Evolutionary conservation across 352 stramenopile genomes (phyloP), one percentile per base, ranked within the genome.

Genomic region (Globisporangium sylvaticum): DNA sequence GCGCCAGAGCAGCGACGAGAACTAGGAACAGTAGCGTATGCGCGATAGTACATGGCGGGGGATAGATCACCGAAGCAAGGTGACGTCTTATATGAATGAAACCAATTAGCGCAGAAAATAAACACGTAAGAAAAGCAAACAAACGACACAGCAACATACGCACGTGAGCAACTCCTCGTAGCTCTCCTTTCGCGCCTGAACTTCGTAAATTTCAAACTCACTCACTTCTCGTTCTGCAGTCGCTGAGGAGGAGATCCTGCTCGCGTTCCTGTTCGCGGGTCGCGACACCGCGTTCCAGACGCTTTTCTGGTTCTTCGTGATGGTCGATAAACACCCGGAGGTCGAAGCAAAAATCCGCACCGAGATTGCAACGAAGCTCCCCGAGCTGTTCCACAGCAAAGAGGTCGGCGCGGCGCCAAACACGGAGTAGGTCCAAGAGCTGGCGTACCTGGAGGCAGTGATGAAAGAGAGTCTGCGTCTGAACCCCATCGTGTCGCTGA

Each of bases 211-310:
- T n/a, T n/a, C n/a, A n/a, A n/a, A n/a, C n/a, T n/a, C n/a, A n/a
- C n/a, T n/a, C n/a, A n/a, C n/a, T n/a, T n/a, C n/a, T n/a, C n/a
- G n/a, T n/a, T n/a, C n/a, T n/a, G n/a, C n/a, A n/a, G n/a, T n/a
- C n/a, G n/a, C n/a, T n/a, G n/a, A n/a, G n/a, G n/a, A n/a, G n/a
- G n/a, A n/a, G n/a, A n/a, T n/a, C n/a, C n/a, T 92, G 24, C 70
- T 95, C 8, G 92, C 81, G 62, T 91, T 95, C 55, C 68, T 96
- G 32, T 87, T 95, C n/a, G 89, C 84, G 29, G 86, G 89, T 0
- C 75, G 85, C 1, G 86, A 96, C 66, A 94, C 84, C 1, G 92
- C 87, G 1, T 84, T 86, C 0, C 82, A 88, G 68, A 80, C 84
- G 5, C 66, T 95, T 29, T 81, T 74, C 32, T 96, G 88, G 84